A percentile compares a stretch with the other conserved stretches of the same genome.
Evolutionary conservation across 225 moss, liverwort and hornwort species (phyloP).

Genomic region (Pseudoscleropodium purum): DNA sequence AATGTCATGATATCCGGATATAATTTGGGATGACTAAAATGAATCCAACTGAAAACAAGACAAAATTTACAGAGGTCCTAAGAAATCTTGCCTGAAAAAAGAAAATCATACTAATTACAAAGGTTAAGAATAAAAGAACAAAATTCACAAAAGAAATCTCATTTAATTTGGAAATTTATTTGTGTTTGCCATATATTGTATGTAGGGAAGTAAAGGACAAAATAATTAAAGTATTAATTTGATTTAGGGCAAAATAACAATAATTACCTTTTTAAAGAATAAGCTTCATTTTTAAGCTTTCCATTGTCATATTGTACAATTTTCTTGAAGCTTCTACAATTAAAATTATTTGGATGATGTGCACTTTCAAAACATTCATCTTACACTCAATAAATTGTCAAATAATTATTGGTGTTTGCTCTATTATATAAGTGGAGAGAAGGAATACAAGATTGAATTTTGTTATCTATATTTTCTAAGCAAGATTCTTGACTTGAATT

Average conservation of each 20-base stretch:
- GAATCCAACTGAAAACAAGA: background rate
- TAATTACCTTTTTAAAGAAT: too few species aligned
- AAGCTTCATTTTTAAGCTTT: background rate
- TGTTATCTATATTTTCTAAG: background rate
- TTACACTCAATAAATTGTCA: background rate
- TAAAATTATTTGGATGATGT: background rate
- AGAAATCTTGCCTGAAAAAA: background rate
- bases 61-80: background rate
- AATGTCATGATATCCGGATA: background rate
- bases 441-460: background rate
- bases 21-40: background rate
- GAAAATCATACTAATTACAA: fast-evolving
- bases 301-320: background rate
- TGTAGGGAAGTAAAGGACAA: background rate
- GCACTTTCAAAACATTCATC: background rate
- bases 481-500: background rate
- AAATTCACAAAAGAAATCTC: background rate
- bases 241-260: background rate
- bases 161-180: background rate
- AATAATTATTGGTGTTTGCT: background rate
- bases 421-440: background rate
- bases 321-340: background rate
- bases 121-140: background rate
- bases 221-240: background rate
- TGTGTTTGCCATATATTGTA: background rate